Conservation (phyloP, 106 monocot genomes). For the Amphibolis antarctica region DNA sequence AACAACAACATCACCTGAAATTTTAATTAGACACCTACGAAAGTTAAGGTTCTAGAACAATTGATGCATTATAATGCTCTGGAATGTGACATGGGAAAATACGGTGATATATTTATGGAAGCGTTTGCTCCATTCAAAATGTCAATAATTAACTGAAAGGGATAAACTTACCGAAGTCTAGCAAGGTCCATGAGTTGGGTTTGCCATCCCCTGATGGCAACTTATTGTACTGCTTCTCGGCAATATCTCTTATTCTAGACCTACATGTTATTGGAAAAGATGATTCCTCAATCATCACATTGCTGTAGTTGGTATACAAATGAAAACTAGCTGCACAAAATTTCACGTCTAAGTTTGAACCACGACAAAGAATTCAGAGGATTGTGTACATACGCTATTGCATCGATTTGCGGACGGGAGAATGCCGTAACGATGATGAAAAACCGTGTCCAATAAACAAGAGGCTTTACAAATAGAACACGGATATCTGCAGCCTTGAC, state of each 20-base stretch:
- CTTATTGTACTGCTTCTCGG: slow-evolving; percentile 71
- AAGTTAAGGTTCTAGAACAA: neutral
- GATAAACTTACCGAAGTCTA: slow-evolving; percentile 69
- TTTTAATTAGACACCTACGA: neutral
- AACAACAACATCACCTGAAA: slow-evolving; percentile 93
- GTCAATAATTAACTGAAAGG: neutral
- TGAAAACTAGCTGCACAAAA: neutral
- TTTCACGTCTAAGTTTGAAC: too few species aligned
- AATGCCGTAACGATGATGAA: slow-evolving; percentile 96
- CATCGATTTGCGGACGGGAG: slow-evolving; percentile 92
- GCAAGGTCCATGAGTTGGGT: slow-evolving; percentile 92
- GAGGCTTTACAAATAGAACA: slow-evolving; percentile 97
- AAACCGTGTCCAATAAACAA: slow-evolving; percentile 98
- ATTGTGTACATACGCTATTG: slow-evolving; percentile 45
- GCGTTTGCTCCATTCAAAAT: too few species aligned
- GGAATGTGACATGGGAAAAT: neutral
- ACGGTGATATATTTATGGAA: too few species aligned
- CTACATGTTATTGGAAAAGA: slow-evolving; percentile 20
- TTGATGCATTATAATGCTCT: neutral
- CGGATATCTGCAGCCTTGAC: slow-evolving; percentile 95
- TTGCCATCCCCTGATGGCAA: slow-evolving; percentile 68
- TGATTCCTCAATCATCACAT: neutral
- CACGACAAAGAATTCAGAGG: too few species aligned
- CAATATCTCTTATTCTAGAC: slow-evolving; percentile 74
- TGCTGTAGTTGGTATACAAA: neutral